Evolutionary conservation across 2,329 filamentous ascomycete genomes (phyloP).

Genomic region (Epichloe baconii): DNA sequence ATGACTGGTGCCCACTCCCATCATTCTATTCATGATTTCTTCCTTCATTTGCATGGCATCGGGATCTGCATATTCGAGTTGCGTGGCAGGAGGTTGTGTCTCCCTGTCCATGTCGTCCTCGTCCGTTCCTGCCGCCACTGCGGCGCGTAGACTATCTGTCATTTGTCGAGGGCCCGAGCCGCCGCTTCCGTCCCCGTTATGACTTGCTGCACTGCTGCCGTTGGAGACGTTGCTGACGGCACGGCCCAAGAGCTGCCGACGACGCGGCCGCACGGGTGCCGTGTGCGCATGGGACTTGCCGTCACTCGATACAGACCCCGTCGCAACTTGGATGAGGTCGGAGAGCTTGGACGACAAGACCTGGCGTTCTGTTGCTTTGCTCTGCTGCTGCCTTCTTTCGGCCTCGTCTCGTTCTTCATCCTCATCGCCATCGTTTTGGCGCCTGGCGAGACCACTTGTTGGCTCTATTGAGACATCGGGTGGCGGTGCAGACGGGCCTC

Average conservation of each 20-base stretch:
- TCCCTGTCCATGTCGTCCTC: conserved; percentile 14
- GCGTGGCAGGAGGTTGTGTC: conserved; percentile 30
- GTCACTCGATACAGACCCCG: conserved; percentile 2
- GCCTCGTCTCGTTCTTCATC: neutral
- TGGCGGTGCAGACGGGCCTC: conserved; percentile 7
- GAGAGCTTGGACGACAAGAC: conserved; percentile 29
- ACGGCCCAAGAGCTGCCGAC: conserved; percentile 42
- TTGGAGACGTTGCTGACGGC: conserved; percentile 45
- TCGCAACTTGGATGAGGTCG: conserved; percentile 23
- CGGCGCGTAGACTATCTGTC: conserved; percentile 5
- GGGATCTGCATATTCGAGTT: conserved; percentile 40
- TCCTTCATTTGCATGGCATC: conserved; percentile 31
- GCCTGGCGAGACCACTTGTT: neutral
- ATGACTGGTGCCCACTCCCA: conserved; percentile 9
- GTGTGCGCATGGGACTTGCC: conserved; percentile 6
- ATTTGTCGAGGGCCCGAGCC: conserved; percentile 10
- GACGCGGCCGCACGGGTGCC: conserved; percentile 16
- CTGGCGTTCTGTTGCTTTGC: conserved; percentile 25
- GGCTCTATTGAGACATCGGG: neutral
- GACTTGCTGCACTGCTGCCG: conserved; percentile 32
- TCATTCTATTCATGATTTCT: conserved; percentile 32
- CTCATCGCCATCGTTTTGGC: conserved; percentile 2
- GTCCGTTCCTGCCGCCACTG: conserved; percentile 3
- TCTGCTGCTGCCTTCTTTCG: conserved; percentile 15
- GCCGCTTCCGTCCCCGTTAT: conserved; percentile 11